A percentile compares a stretch with the other conserved stretches of the same genome.
These are phyloP conservation scores for Blastocystis hominis DNA, from an alignment of 352 stramenopile genomes.

Conservation along the genomic window DNA sequence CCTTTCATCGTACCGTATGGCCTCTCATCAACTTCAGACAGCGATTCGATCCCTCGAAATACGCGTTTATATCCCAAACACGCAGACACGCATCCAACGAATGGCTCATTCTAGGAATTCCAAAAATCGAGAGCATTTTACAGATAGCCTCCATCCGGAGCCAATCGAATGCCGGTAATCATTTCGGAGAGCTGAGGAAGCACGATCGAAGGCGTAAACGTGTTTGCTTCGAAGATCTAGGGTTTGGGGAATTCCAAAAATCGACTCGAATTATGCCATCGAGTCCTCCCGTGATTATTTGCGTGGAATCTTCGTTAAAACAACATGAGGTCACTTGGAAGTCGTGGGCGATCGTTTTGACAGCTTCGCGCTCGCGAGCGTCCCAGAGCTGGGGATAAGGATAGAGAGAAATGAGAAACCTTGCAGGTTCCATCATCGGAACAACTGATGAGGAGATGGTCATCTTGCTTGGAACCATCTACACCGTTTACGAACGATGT, in stretches of 20 bases:
- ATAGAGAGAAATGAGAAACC: not conserved
- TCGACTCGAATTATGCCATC: slow-evolving; percentile 64
- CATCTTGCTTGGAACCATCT: slow-evolving; percentile 71
- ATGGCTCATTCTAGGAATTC: slow-evolving; percentile 10
- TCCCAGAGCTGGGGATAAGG: slow-evolving; percentile 67
- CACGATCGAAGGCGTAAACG: slow-evolving; percentile 39
- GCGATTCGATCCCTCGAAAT: slow-evolving; percentile 17
- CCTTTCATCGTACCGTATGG: slow-evolving; percentile 60
- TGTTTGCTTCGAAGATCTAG: slow-evolving; percentile 41
- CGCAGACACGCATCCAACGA: slow-evolving; percentile 20
- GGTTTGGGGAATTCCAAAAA: not conserved
- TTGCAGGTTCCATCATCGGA: slow-evolving; percentile 73
- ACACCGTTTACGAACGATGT: slow-evolving; percentile 72
- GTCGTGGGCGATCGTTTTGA: slow-evolving; percentile 71
- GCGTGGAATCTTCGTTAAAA: slow-evolving; percentile 70
- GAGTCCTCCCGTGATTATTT: slow-evolving; percentile 71
- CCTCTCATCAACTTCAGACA: slow-evolving; percentile 61
- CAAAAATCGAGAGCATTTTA: not conserved
- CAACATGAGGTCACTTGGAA: slow-evolving; percentile 74
- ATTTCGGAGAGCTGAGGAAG: slow-evolving; percentile 39
- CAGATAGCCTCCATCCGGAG: slow-evolving; percentile 45
- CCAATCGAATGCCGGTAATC: slow-evolving; percentile 31
- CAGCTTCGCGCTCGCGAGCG: slow-evolving; percentile 67
- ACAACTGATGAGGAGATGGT: slow-evolving; percentile 71
- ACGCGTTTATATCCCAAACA: slow-evolving; percentile 53